A percentile compares a stretch with the other conserved stretches of the same genome.
Evolutionary conservation across 2,329 filamentous ascomycete species (phyloP).

Genomic region (Sclerotiophoma versabilis): DNA sequence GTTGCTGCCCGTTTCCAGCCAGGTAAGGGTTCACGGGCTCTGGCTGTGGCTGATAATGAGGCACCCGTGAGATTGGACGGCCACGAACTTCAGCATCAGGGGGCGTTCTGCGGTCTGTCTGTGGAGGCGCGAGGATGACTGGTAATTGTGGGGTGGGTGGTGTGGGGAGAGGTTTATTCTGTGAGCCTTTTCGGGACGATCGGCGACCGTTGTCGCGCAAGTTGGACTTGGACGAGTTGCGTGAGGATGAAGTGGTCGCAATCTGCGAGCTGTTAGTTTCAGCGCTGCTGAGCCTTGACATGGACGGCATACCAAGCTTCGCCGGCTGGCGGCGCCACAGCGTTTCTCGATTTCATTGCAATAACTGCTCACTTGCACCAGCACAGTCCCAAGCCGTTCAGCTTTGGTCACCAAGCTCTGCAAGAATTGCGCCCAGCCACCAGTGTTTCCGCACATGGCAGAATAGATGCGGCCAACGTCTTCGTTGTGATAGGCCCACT

Average conservation of each 20-base stretch:
- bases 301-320: constrained; percentile 68
- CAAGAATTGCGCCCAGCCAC: constrained; percentile 87
- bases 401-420: constrained; percentile 76
- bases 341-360: constrained; percentile 86
- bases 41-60: constrained; percentile 25
- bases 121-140: constrained; percentile 8
- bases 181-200: constrained; percentile 41
- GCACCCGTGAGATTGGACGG: constrained; percentile 21
- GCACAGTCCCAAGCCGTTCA: constrained; percentile 70
- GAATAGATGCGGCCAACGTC: constrained; percentile 77
- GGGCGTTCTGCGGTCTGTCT: constrained; percentile 12
- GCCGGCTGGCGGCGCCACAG: constrained; percentile 82
- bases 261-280: constrained; percentile 36
- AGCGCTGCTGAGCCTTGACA: not conserved
- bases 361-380: constrained; percentile 77
- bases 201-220: constrained; percentile 44
- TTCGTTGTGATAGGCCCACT: constrained; percentile 63
- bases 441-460: constrained; percentile 91
- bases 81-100: constrained; percentile 23
- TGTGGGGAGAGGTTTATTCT: constrained; percentile 47
- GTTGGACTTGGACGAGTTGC: constrained; percentile 46
- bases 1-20: constrained; percentile 17
- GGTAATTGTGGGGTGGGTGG: constrained; percentile 16
- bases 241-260: constrained; percentile 48
- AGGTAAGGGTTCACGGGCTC: constrained; percentile 25